These are phyloP conservation scores for Astragalus membranaceus DNA, from an alignment of 306 rosid genomes.

Conservation along the genomic window DNA sequence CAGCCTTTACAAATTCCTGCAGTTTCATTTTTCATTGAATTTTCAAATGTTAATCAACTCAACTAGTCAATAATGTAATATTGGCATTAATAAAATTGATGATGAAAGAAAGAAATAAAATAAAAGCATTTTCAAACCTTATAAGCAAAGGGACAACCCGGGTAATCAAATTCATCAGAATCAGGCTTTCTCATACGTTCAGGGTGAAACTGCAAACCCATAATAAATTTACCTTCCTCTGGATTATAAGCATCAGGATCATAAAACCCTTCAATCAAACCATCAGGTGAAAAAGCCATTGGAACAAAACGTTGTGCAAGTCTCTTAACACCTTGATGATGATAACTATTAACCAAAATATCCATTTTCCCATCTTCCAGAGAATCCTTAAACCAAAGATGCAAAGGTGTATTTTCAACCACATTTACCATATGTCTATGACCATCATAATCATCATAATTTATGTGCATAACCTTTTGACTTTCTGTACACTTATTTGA, in stretches of 20 bases:
- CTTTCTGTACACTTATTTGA: slow-evolving; percentile 28
- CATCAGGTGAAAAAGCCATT: slow-evolving; percentile 80
- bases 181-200: slow-evolving; percentile 73
- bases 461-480: slow-evolving; percentile 52
- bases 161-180: slow-evolving; percentile 84
- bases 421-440: slow-evolving; percentile 72
- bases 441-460: slow-evolving; percentile 82
- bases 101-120: neutral
- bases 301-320: slow-evolving; percentile 79
- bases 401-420: slow-evolving; percentile 70
- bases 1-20: slow-evolving; percentile 92
- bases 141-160: slow-evolving; percentile 84
- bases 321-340: slow-evolving; percentile 89
- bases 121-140: slow-evolving; percentile 34
- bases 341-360: slow-evolving; percentile 82
- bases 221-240: slow-evolving; percentile 83
- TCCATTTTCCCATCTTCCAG: slow-evolving; percentile 49
- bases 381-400: slow-evolving; percentile 70
- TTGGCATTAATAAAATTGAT: neutral
- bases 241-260: slow-evolving; percentile 88
- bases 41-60: neutral
- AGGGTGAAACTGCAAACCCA: slow-evolving; percentile 96
- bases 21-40: neutral
- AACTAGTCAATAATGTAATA: neutral
- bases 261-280: slow-evolving; percentile 82